phyloP scores from a whole-genome alignment of 2,329 filamentous ascomycete species.

The Graphiopsis chlorocephala region DNA sequence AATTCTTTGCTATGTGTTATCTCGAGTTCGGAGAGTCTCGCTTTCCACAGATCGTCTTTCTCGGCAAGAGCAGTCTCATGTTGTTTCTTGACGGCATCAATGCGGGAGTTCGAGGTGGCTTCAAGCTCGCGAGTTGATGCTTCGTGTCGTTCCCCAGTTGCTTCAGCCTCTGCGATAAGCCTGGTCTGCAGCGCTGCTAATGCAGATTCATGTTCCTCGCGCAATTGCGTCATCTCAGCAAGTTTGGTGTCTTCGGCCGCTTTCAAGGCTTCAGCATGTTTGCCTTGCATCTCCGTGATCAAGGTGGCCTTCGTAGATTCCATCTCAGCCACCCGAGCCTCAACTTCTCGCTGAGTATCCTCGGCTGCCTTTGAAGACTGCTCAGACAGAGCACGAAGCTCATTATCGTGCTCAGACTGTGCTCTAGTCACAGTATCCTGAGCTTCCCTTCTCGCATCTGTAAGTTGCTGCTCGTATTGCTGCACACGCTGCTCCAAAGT shows the following conservation, averaged over 20 bases:
- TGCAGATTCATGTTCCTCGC: slow-evolving; percentile 18
- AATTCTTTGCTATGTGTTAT: slow-evolving; percentile 20
- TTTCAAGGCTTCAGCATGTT: slow-evolving; percentile 17
- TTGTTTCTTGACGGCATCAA: slow-evolving; percentile 18
- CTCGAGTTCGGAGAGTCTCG: slow-evolving; percentile 20
- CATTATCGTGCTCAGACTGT: slow-evolving; percentile 12
- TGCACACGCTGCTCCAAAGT: slow-evolving; percentile 7
- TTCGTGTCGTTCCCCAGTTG: slow-evolving; percentile 15
- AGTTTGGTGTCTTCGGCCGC: slow-evolving; percentile 14
- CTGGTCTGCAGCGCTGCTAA: slow-evolving; percentile 12
- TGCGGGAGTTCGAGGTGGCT: background rate
- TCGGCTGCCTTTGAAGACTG: slow-evolving; percentile 16
- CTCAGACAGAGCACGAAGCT: slow-evolving; percentile 10
- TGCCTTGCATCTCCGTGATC: slow-evolving; percentile 12
- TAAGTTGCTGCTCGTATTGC: slow-evolving; percentile 17
- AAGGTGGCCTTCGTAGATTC: slow-evolving; percentile 17
- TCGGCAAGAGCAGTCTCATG: slow-evolving; percentile 22
- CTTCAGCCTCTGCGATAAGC: background rate
- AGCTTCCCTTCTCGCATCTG: slow-evolving; percentile 16
- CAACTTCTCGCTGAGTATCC: slow-evolving; percentile 1
- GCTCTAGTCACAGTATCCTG: slow-evolving; percentile 11
- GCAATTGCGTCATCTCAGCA: slow-evolving; percentile 19
- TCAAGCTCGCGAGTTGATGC: slow-evolving; percentile 6
- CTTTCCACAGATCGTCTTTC: slow-evolving; percentile 23
- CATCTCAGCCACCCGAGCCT: slow-evolving; percentile 20